Base-by-base conservation (phyloP, 148 eudicot genomes). In the Rhododendron henanense region DNA sequence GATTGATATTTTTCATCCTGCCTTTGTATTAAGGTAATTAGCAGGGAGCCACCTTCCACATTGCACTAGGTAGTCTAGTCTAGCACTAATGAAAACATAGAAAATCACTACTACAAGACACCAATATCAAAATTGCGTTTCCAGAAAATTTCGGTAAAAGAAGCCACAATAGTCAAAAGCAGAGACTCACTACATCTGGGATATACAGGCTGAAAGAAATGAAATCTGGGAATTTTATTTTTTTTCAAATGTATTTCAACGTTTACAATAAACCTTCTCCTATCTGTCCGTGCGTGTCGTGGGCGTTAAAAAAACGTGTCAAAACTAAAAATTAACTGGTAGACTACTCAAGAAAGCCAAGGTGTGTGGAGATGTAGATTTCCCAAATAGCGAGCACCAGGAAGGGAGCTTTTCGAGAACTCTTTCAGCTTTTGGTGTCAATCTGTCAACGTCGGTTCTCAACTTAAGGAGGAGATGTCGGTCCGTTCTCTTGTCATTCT, bases 351-450 rank as follows among this genome's bases (percentile, higher is more conserved):
- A 88, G 87, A 97, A 95, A 45, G 98, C 93, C 11, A 97, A 87
- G 31, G 91, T 92, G 85, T 81, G 90, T 18, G 99, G 99, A 89
- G 96, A 92, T 19, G 98, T 94, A 2, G 99, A 95, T 87, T 97
- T 97, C 61, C 98, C 99, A 61, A 95, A 97, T 23, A 89, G 87
- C 33, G 98, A 90, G 90, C 98, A 97, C 99, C 99, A 97, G n/a
- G 92, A 86, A 61, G 99, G 98, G 87, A 95, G 95, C 92, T 93
- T 97, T 84, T 33, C 63, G 79, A 97, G 87, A 81, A 97, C 89
- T 41, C 57, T 90, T 71, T 91, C 84, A 3, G 78, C 84, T 84
- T 88, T 89, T 3, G 98, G 98, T 47, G 99, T 97, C 90, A 93
- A 51, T 83, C 90, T 87, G 84, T 95, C 88, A 4, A 97, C 87